Evolutionary conservation across 73 alveolate genomes (phyloP), one percentile per base, ranked within the genome.

Genomic region (Paramecium pentaurelia): DNA sequence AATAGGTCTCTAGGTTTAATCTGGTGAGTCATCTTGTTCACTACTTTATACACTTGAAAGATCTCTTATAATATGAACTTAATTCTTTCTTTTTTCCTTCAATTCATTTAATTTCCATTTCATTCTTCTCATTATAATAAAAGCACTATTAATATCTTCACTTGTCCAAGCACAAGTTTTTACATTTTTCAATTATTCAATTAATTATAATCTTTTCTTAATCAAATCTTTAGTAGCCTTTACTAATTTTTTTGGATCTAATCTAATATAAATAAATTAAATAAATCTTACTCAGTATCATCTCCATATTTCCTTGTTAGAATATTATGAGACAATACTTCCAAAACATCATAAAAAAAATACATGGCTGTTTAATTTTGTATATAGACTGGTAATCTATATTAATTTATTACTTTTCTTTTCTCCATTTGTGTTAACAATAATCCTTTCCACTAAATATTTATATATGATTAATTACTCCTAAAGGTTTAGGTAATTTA

Each of bases 341-440:
- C 87, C 60, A 80, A 12, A 12, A 80, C 91, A 80, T 80, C 91
- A 45, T 80, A 80, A 47, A 45, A 80, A 80, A 44, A 80, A 80
- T 80, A 80, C 32, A 20, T 38, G 16, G 30, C 47, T 20, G 47
- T 42, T 27, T 47, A 2, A 14, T 80, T 47, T 8, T 34, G 1
- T 6, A 44, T 9, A 49, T 80, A 80, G 27, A 47, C 91, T 32
- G 91, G 91, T 80, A 80, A 45, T 42, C 44, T 5, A 36, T 6
- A 80, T 25, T 80, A 12, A 16, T 80, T 45, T 8, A 80, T 42
- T 10, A 45, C 3, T 44, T 27, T 42, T 45, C 91, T 40, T 44
- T 80, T 45, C 58, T 40, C 44, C 58, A 20, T 27, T 25, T 49
- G 14, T 3, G 75, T 45, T 14, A 80, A 45, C 5, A 80, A 14